These are phyloP conservation scores for Penicillium sp. DNA, from an alignment of 2,329 filamentous ascomycete species.

Conservation along the genomic window DNA sequence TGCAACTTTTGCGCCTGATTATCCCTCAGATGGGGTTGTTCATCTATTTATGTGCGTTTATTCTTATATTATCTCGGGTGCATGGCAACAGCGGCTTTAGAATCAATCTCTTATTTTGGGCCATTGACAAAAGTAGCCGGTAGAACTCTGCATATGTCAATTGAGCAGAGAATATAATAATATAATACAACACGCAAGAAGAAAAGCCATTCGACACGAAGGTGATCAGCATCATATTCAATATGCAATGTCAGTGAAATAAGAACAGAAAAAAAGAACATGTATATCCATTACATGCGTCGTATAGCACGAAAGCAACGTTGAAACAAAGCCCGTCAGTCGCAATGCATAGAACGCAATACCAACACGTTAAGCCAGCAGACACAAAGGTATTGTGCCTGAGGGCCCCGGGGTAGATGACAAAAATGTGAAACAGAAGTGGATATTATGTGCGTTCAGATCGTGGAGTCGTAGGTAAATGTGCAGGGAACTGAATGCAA, in stretches of 20 bases:
- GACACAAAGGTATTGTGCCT: neutral
- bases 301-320: neutral
- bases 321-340: neutral
- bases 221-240: neutral
- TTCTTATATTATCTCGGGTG: too few species aligned
- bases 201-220: neutral
- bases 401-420: neutral
- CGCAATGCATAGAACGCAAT: conserved; percentile 8
- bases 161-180: neutral
- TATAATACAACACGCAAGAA: neutral
- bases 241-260: neutral
- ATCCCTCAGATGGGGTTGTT: neutral
- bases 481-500: neutral
- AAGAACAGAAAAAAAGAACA: conserved; percentile 1
- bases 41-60: neutral
- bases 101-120: neutral
- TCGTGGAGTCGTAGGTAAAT: conserved; percentile 2
- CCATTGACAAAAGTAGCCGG: neutral
- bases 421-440: conserved; percentile 3
- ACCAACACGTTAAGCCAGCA: neutral
- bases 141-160: neutral
- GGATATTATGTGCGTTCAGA: conserved; percentile 7
- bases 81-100: neutral
- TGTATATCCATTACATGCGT: conserved; percentile 11
- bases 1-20: too few species aligned